Evolutionary conservation across 2,329 filamentous ascomycete species (phyloP).

Genomic region (Fusarium continuum): DNA sequence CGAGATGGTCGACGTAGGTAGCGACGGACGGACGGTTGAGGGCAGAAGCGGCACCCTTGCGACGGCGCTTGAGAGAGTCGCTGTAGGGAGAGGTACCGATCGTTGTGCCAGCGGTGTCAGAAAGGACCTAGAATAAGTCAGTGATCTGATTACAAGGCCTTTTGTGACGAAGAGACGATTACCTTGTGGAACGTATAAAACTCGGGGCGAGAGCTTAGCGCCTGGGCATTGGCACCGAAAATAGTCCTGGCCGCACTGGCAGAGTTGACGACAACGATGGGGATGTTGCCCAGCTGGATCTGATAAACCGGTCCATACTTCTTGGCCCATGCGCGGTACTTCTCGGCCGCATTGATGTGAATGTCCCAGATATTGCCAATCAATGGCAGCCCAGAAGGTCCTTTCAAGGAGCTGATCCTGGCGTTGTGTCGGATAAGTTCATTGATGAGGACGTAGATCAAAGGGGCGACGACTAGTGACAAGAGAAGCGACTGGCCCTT

Average conservation of each 20-base stretch:
- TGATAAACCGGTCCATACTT: conserved; percentile 62
- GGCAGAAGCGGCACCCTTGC: conserved; percentile 72
- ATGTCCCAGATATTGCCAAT: conserved; percentile 66
- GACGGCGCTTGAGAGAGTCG: conserved; percentile 69
- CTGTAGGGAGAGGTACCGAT: conserved; percentile 75
- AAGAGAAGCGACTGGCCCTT: conserved; percentile 36
- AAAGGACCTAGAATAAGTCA: conserved; percentile 59
- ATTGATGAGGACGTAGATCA: conserved; percentile 59
- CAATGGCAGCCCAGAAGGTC: conserved; percentile 60
- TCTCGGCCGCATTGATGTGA: conserved; percentile 63
- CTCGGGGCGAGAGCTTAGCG: conserved; percentile 63
- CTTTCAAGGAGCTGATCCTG: conserved; percentile 57
- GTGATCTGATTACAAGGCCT: fast-evolving
- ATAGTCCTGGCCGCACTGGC: conserved; percentile 60
- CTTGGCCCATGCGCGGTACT: conserved; percentile 64
- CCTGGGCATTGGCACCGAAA: conserved; percentile 62
- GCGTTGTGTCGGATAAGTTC: conserved; percentile 57
- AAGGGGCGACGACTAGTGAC: conserved; percentile 43
- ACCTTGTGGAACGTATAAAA: conserved; percentile 70
- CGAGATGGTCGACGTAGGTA: conserved; percentile 69
- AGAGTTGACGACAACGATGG: conserved; percentile 65
- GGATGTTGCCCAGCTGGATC: conserved; percentile 65
- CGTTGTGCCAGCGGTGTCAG: conserved; percentile 72
- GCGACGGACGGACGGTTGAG: conserved; percentile 71
- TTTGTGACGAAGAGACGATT: fast-evolving